phyloP scores from a whole-genome alignment of 2,329 filamentous ascomycete genomes.

The Alternaria burnsii region DNA sequence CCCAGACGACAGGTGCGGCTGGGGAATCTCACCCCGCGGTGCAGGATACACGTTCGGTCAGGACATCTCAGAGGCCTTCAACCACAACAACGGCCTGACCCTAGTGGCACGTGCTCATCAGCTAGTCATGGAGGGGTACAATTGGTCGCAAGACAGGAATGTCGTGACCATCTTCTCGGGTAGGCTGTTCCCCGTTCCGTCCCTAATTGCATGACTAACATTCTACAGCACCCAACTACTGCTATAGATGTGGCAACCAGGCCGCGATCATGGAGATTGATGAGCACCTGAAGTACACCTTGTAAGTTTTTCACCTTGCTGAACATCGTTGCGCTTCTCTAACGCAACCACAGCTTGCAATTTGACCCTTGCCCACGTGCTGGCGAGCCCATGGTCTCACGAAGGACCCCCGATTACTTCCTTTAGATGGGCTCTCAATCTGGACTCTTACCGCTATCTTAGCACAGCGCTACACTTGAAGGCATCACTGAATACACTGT shows the following conservation, averaged over 20 bases:
- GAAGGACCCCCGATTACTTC: slow-evolving; percentile 98
- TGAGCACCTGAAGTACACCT: slow-evolving; percentile 98
- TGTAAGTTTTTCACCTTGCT: slow-evolving; percentile 71
- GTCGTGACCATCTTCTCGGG: slow-evolving; percentile 98
- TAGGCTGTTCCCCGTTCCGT: slow-evolving; percentile 8
- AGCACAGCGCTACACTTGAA: slow-evolving; percentile 18
- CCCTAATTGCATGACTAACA: slow-evolving; percentile 36
- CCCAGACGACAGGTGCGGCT: slow-evolving; percentile 94
- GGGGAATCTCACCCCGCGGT: slow-evolving; percentile 94
- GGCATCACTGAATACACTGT: slow-evolving; percentile 18
- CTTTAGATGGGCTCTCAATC: slow-evolving; percentile 62
- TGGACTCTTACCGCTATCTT: slow-evolving; percentile 31
- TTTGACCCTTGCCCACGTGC: slow-evolving; percentile 98
- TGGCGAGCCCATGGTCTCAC: slow-evolving; percentile 97
- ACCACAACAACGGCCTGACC: slow-evolving; percentile 97
- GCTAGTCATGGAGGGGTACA: slow-evolving; percentile 99
- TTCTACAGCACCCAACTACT: slow-evolving; percentile 71
- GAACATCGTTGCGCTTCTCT: slow-evolving; percentile 19
- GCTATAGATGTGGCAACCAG: slow-evolving; percentile 98
- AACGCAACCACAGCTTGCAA: slow-evolving; percentile 77
- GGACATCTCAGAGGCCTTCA: slow-evolving; percentile 98
- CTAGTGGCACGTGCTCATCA: slow-evolving; percentile 96
- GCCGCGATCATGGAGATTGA: slow-evolving; percentile 99
- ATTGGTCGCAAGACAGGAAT: slow-evolving; percentile 98
- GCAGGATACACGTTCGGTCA: slow-evolving; percentile 96